These are phyloP conservation scores for Camelina hispida DNA, from an alignment of 345 rosid species.

Conservation along the genomic window DNA sequence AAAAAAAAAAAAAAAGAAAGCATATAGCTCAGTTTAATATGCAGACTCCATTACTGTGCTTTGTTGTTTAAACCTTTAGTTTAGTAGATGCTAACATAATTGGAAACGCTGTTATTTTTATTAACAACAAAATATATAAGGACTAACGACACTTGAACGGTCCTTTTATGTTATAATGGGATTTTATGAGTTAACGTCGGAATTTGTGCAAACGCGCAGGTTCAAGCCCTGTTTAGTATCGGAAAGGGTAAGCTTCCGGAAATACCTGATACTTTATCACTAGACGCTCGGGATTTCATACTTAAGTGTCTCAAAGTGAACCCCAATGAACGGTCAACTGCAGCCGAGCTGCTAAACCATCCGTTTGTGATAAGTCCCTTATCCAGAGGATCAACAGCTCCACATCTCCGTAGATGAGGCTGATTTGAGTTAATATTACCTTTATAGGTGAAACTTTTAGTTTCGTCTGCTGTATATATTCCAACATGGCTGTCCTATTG, in stretches of 20 bases:
- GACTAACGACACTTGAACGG: not conserved
- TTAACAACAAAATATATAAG: too few relatives aligned
- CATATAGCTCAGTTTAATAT: too few relatives aligned
- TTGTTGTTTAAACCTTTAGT: not conserved
- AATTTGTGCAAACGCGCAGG: conserved; percentile 43
- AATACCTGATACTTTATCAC: conserved; percentile 62
- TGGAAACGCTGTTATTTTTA: not conserved
- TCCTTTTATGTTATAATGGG: too few relatives aligned
- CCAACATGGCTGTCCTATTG: conserved; percentile 19
- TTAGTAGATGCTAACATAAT: not conserved
- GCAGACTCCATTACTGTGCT: not conserved
- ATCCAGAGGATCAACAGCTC: conserved; percentile 17
- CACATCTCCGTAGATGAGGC: not conserved
- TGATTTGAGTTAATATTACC: not conserved
- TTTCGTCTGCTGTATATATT: not conserved
- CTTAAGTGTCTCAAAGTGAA: conserved; percentile 64
- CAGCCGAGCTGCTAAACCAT: conserved; percentile 68
- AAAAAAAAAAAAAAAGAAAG: too few relatives aligned
- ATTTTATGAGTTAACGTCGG: too few relatives aligned
- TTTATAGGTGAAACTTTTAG: conserved; percentile 10
- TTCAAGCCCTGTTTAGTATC: conserved; percentile 69
- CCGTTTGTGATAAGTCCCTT: conserved; percentile 67
- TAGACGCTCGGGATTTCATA: conserved; percentile 72
- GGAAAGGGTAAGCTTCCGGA: conserved; percentile 72
- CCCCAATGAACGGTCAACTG: conserved; percentile 68